Conservation (phyloP, 2,329 filamentous ascomycete genomes). For the Pseudogymnoascus sp. region DNA sequence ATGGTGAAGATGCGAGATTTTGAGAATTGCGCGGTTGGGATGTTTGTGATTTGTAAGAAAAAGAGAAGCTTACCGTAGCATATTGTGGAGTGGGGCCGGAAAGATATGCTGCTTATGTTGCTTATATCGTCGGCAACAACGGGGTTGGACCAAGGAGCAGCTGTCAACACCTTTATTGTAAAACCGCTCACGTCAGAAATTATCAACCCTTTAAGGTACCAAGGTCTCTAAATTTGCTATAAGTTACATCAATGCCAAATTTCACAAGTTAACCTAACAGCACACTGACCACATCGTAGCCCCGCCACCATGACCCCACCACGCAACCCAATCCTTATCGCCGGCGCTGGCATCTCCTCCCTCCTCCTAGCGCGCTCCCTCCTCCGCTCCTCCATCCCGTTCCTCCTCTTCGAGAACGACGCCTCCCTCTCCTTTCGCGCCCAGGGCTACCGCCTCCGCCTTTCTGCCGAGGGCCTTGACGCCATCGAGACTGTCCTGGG, state of each 20-base stretch:
- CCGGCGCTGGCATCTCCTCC: conserved; percentile 34
- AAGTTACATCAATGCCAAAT: not conserved
- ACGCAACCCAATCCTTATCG: conserved; percentile 35
- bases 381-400: conserved; percentile 30
- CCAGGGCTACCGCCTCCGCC: conserved; percentile 55
- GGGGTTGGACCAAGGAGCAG: not conserved
- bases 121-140: not conserved
- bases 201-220: not conserved
- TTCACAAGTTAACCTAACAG: not conserved
- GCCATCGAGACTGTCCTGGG: conserved; percentile 54
- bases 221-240: not conserved
- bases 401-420: conserved; percentile 37
- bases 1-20: not conserved
- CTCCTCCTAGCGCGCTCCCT: conserved; percentile 34
- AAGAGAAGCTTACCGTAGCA: not conserved
- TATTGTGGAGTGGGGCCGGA: not conserved
- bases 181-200: not conserved
- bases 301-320: not conserved
- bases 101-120: not conserved
- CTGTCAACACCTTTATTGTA: not conserved
- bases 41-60: conserved; percentile 2
- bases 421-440: conserved; percentile 47
- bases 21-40: not conserved
- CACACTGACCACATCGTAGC: not conserved
- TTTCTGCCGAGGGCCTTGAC: conserved; percentile 49